These are phyloP conservation scores for Xylariaceae sp. DNA, from an alignment of 2,329 filamentous ascomycete genomes.

Conservation along the genomic window DNA sequence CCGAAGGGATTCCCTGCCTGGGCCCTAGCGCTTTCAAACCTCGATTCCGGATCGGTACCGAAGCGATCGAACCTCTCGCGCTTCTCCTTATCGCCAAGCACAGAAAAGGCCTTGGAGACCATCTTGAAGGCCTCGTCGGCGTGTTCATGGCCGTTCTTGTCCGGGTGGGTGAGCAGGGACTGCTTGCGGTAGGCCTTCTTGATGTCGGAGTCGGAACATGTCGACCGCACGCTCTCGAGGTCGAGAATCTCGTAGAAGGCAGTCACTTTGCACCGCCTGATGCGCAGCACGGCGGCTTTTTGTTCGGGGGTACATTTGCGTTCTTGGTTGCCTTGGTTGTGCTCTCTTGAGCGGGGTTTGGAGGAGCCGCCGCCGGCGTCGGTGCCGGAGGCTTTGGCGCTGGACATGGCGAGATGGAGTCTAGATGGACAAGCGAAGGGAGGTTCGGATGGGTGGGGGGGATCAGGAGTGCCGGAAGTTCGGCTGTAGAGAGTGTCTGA, in stretches of 20 bases:
- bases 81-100: conserved; percentile 92
- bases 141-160: conserved; percentile 95
- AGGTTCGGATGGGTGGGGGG: background rate
- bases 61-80: conserved; percentile 81
- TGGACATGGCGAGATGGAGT: conserved; percentile 35
- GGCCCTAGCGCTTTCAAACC: conserved; percentile 65
- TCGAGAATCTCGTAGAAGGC: conserved; percentile 95
- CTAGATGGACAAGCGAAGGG: background rate
- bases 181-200: conserved; percentile 98
- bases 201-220: conserved; percentile 76
- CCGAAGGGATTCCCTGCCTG: conserved; percentile 42
- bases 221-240: conserved; percentile 53
- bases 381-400: conserved; percentile 52
- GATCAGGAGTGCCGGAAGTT: background rate
- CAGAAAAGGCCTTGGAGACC: conserved; percentile 89
- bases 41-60: conserved; percentile 86
- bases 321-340: conserved; percentile 72
- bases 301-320: conserved; percentile 84
- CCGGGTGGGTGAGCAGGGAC: conserved; percentile 90
- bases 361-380: conserved; percentile 39
- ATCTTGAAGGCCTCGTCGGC: conserved; percentile 99
- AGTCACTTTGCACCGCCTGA: conserved; percentile 77
- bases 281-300: conserved; percentile 84
- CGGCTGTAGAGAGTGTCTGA: background rate
- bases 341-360: conserved; percentile 53